Evolutionary conservation across 1,284 basidiomycete species (phyloP).

Genomic region (Ustilago bromivora): DNA sequence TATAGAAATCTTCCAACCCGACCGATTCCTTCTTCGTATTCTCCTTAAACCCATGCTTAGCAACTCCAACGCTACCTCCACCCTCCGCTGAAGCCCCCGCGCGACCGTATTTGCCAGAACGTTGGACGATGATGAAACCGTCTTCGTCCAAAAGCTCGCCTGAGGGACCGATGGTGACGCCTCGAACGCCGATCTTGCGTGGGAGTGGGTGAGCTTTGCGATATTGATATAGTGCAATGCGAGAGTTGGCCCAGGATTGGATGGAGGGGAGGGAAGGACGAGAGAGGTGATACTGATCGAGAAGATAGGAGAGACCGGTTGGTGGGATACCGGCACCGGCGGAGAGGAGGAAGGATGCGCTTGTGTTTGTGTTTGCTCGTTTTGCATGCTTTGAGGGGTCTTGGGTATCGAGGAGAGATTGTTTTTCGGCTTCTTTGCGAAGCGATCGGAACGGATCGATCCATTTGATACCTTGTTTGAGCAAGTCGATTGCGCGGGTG

Average conservation of each 20-base stretch:
- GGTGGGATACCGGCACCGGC: slow-evolving; percentile 32
- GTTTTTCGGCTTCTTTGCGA: slow-evolving; percentile 10
- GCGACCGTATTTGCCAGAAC: slow-evolving; percentile 63
- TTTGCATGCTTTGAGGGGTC: background rate
- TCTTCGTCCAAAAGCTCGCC: slow-evolving; percentile 67
- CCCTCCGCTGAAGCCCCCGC: slow-evolving; percentile 36
- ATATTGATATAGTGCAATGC: slow-evolving; percentile 57
- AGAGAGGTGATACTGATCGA: slow-evolving; percentile 38
- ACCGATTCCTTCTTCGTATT: slow-evolving; percentile 58
- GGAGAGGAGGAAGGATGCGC: slow-evolving; percentile 25
- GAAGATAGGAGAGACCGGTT: slow-evolving; percentile 50
- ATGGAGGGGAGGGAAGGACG: slow-evolving; percentile 52
- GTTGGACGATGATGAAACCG: slow-evolving; percentile 68
- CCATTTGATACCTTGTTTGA: slow-evolving; percentile 21
- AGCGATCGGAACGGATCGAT: slow-evolving; percentile 31
- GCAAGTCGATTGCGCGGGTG: slow-evolving; percentile 44
- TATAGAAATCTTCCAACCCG: slow-evolving; percentile 65
- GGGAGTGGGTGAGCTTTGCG: slow-evolving; percentile 58
- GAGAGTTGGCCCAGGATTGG: slow-evolving; percentile 51
- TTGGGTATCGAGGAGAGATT: slow-evolving; percentile 8
- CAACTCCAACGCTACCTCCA: slow-evolving; percentile 37
- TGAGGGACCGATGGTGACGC: slow-evolving; percentile 59
- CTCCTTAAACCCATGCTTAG: slow-evolving; percentile 26
- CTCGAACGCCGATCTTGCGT: slow-evolving; percentile 57
- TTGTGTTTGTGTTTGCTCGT: slow-evolving; percentile 6